Base-by-base conservation (phyloP, 2,329 filamentous ascomycete species). In the Ceratocystis ficicola region DNA sequence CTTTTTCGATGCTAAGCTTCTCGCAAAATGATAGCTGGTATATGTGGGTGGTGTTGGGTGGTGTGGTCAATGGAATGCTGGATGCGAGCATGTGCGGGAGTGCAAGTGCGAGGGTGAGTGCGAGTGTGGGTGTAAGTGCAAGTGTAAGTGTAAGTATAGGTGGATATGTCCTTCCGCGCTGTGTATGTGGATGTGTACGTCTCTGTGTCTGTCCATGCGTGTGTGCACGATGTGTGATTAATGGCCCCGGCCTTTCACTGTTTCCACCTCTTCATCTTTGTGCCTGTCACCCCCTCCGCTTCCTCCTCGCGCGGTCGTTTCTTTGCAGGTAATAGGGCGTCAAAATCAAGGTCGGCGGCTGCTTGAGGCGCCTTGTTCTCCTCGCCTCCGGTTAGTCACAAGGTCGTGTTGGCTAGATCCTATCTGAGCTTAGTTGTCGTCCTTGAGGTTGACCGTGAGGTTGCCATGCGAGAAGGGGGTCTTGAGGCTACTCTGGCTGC, bases 391-490 rank as follows among this genome's bases (percentile, higher is more conserved):
- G 55, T 28, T 48, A 48, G 17, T 63, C 52, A 36, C 22, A 44
- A 65, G 36, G 28, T 59, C 44, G 52, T 59, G 17, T 55, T 44
- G 10, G 52, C 52, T 57, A 65, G 52, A 36, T 65, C 63, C 63
- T 65, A 65, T 59, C 63, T 57, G 25, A 59, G 52, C 52, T 36
- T 65, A 25, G 62, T 63, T 60, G 63, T 59, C 8, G 63, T 60
- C 28, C 63, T 46, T 59, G 63, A 65, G 22, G 30, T 44, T 61
- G 63, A 36, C 36, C 63, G 41, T 4, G 63, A 65, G 20, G 20
- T 46, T 17, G 52, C 36, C 5, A 48, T 25, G 32, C 63, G 63
- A 32, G 63, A 65, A 20, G 63, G 63, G 2, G 63, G 63, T n/a
- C 63, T 63, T n/a, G 61, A 63, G 17, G 61, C 61, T 17, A 63